phyloP scores from a whole-genome alignment of 768 basidiomycete genomes.

The Mrakia blollopis region DNA sequence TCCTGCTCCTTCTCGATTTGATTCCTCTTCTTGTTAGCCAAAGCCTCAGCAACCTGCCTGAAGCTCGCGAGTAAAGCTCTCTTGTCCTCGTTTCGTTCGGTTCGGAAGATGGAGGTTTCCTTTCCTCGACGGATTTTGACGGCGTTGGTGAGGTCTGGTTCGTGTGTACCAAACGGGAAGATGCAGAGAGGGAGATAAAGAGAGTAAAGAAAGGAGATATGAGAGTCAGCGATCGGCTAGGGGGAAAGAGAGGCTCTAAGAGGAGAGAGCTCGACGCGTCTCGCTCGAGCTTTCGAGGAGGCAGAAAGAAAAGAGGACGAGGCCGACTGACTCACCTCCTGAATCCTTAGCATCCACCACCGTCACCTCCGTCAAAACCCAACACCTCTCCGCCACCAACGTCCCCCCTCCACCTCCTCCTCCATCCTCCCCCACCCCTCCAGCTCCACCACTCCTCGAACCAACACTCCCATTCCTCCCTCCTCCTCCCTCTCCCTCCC shows the following conservation, averaged over 20 bases:
- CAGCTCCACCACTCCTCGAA: conserved; percentile 51
- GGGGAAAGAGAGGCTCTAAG: not conserved
- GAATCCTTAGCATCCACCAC: conserved; percentile 96
- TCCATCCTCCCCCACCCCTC: conserved; percentile 51
- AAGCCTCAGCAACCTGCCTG: conserved; percentile 86
- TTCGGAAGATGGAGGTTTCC: conserved; percentile 90
- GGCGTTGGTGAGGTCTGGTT: conserved; percentile 72
- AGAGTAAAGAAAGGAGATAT: conserved; percentile 34
- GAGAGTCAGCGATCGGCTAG: conserved; percentile 19
- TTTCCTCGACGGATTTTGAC: conserved; percentile 91
- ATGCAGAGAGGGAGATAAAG: no score
- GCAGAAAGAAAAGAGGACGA: not conserved
- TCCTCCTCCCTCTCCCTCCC: conserved; percentile 7
- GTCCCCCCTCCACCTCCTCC: conserved; percentile 47
- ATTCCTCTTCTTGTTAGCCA: conserved; percentile 78
- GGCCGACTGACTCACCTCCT: conserved; percentile 60
- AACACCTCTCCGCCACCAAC: conserved; percentile 87
- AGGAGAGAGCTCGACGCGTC: not conserved
- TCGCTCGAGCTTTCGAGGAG: not conserved
- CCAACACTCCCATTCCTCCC: conserved; percentile 17
- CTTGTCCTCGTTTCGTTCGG: conserved; percentile 75
- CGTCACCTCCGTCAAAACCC: conserved; percentile 87
- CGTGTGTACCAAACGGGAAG: no score
- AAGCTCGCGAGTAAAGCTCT: conserved; percentile 77
- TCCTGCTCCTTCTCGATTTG: conserved; percentile 92